Base-by-base conservation (phyloP, 257 asterid species). In the Salvia miltiorrhiza region DNA sequence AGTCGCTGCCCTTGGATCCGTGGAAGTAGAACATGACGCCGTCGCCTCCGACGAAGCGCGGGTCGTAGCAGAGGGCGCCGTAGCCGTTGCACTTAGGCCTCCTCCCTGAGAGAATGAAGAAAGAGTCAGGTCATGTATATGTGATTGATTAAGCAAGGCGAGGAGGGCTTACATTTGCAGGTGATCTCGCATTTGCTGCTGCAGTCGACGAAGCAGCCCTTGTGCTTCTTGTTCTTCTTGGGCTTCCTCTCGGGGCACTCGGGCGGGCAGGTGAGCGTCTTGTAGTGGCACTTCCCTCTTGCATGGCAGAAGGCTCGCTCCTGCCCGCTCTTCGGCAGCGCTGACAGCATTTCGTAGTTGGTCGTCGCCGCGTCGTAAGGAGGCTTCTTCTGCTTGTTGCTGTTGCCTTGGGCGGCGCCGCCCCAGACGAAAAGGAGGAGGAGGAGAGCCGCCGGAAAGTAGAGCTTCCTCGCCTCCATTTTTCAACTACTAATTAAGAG, bases 1-100 rank as follows among this genome's bases (percentile, higher is more conserved):
- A 89, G 37, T 82, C 72, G 3, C 76, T 43, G 0, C 86, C 92
- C 69, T 77, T 84, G 2, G 77, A 70, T 33, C 96, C 95, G 9
- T 89, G 96, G 89, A 89, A 89, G 85, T 85, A 89, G 86, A 89
- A 89, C 87, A 87, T 86, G 23, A 84, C 83, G 5, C 96, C 96
- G 12, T 89, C 92, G 2, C 92, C 96, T 0, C 96, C 96, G 2
- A 89, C 81, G 52, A 89, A 85, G 5, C 96, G 89, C 0, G 96
- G 96, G 60, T 89, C 90, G 6, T 85, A 87, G 74, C 96, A 89
- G 5, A 86, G 61, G 5, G 90, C 61, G 30, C 96, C 96, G 32
- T 32, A 79, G 45, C 92, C 94, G 21, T 79, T 80, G 71, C 96
- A 87, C 39, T 76, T 81, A 0, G 96, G 92, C 65, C 43, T 88